Evolutionary conservation across 495 filamentous ascomycete species (phyloP).

Genomic region (Tuber borchii): DNA sequence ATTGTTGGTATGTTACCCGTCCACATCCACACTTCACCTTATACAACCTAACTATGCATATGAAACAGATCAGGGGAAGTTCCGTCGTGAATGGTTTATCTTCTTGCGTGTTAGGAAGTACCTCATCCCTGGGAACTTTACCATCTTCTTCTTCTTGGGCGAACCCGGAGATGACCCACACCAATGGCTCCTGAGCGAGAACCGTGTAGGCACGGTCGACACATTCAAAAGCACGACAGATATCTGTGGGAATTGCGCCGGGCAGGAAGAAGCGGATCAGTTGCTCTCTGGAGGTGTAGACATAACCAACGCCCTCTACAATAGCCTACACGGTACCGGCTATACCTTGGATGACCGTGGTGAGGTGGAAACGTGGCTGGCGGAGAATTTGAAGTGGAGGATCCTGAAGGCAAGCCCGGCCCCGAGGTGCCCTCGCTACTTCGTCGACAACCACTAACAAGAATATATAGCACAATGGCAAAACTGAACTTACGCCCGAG

Average conservation of each 20-base stretch:
- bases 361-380: background rate
- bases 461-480: background rate
- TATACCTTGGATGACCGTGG: background rate
- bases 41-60: background rate
- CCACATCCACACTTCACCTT: background rate
- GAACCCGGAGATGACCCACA: conserved; percentile 1
- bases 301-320: conserved; percentile 9
- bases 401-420: conserved; percentile 2
- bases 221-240: conserved; percentile 13
- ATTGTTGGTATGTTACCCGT: background rate
- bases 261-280: conserved; percentile 8
- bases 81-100: conserved; percentile 12
- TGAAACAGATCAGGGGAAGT: conserved; percentile 1
- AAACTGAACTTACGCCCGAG: background rate
- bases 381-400: conserved; percentile 11
- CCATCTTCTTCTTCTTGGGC: conserved; percentile 19
- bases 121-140: conserved; percentile 10
- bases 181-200: conserved; percentile 9
- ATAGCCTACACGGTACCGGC: background rate
- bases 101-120: conserved; percentile 17
- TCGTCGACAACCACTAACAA: background rate
- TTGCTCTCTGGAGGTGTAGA: conserved; percentile 13
- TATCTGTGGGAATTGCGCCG: conserved; percentile 14
- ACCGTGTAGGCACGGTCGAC: conserved; percentile 3
- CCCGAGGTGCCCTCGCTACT: background rate